Percentiles rank a stretch among this genome's conserved stretches.
Evolutionary conservation across 2,329 filamentous ascomycete genomes (phyloP).

Genomic region (Claviceps digitariae): DNA sequence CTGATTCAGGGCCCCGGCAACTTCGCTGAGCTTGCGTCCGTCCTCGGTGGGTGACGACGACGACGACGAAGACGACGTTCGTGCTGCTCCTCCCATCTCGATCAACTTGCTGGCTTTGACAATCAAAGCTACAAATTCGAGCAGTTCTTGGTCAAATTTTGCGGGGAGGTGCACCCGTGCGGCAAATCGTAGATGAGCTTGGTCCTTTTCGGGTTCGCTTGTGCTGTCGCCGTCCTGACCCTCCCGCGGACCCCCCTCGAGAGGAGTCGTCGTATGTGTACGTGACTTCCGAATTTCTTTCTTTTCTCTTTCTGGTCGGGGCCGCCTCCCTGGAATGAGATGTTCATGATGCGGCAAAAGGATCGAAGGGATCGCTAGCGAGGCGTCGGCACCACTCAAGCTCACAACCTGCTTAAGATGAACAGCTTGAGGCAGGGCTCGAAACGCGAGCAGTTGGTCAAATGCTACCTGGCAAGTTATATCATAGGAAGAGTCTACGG

Average conservation of each 20-base stretch:
- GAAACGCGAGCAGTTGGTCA: background rate
- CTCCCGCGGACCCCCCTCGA: background rate
- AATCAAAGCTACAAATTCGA: slow-evolving; percentile 4
- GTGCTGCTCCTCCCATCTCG: slow-evolving; percentile 1
- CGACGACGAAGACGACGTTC: background rate
- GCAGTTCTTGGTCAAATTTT: slow-evolving; percentile 3
- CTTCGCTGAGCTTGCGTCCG: slow-evolving; percentile 1
- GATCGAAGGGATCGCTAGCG: slow-evolving; percentile 1
- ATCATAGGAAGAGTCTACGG: background rate
- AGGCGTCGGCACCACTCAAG: slow-evolving; percentile 1
- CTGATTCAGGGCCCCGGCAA: slow-evolving; percentile 8
- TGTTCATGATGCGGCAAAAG: slow-evolving; percentile 6
- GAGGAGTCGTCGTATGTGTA: background rate
- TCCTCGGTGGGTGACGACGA: background rate
- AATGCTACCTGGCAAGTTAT: slow-evolving; percentile 3
- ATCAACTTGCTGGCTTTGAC: slow-evolving; percentile 5
- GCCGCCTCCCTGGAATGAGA: slow-evolving; percentile 1
- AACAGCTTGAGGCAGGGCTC: background rate
- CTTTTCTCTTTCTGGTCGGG: background rate
- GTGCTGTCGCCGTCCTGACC: background rate
- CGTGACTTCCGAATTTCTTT: background rate
- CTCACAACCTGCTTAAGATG: background rate
- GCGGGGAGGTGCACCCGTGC: slow-evolving; percentile 2
- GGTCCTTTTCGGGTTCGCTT: background rate
- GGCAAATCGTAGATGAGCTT: background rate